phyloP scores from a whole-genome alignment of 345 rosid species.

The Eucalyptus globulus region DNA sequence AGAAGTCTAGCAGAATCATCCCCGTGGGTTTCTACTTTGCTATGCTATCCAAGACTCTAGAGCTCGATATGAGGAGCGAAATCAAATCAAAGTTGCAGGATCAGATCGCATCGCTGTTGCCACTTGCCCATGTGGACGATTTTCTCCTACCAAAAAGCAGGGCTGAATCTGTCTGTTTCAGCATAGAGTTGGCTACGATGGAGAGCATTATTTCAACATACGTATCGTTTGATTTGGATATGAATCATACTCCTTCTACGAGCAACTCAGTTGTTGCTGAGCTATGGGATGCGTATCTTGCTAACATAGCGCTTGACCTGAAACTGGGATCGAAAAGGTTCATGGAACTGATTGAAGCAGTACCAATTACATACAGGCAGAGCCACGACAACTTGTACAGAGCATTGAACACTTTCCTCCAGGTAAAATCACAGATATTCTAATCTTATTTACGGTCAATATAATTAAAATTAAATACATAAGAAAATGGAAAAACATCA shows the following conservation, averaged over 20 bases:
- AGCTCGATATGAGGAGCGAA: constrained; percentile 23
- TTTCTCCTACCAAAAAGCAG: constrained; percentile 29
- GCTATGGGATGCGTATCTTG: constrained; percentile 54
- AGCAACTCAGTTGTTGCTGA: constrained; percentile 37
- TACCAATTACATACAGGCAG: constrained; percentile 45
- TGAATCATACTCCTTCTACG: constrained; percentile 15
- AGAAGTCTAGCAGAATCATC: constrained; percentile 30
- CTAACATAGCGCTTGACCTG: constrained; percentile 26
- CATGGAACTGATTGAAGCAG: constrained; percentile 42
- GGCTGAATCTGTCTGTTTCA: constrained; percentile 14
- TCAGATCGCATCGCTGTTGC: constrained; percentile 44
- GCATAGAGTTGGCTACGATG: constrained; percentile 45
- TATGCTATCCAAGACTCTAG: constrained; percentile 35
- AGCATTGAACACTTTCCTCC: constrained; percentile 48
- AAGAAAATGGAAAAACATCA: neutral
- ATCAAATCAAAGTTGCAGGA: constrained; percentile 32
- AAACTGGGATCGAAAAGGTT: constrained; percentile 29
- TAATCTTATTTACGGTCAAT: neutral
- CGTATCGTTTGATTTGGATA: constrained; percentile 15
- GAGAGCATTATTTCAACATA: constrained; percentile 38
- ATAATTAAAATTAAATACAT: neutral
- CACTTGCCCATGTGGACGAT: constrained; percentile 36
- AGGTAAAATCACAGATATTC: constrained; percentile 14
- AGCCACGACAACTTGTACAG: constrained; percentile 62
- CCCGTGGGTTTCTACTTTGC: constrained; percentile 73